A percentile compares a stretch with the other conserved stretches of the same genome.
Evolutionary conservation across 441 rosid genomes (phyloP).

Genomic region (Pelargonium cotyledonis): DNA sequence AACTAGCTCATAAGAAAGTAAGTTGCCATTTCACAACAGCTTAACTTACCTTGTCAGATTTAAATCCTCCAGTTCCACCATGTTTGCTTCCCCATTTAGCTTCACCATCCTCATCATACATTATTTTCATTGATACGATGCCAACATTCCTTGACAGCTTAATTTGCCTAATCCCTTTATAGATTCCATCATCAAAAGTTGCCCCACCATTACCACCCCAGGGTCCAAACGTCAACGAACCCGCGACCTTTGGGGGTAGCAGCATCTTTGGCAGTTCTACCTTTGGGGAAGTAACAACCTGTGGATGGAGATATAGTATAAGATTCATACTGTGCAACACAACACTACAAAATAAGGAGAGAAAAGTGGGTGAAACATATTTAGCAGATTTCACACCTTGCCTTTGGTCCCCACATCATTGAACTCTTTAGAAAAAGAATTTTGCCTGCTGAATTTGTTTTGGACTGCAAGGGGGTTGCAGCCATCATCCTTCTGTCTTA

Average conservation of each 20-base stretch:
- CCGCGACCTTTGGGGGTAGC: conserved; percentile 29
- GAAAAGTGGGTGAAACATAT: too few relatives aligned
- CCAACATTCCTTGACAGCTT: conserved; percentile 60
- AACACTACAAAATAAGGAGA: too few relatives aligned
- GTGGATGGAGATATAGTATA: neutral
- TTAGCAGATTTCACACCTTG: conserved; percentile 38
- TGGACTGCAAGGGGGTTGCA: conserved; percentile 19
- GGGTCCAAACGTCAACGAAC: conserved; percentile 49
- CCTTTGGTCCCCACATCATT: conserved; percentile 30
- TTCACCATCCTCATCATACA: conserved; percentile 66
- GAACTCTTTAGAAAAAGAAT: conserved; percentile 24
- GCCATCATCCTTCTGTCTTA: conserved; percentile 48
- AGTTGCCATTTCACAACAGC: too few relatives aligned
- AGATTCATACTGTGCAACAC: too few relatives aligned
- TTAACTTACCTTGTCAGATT: conserved; percentile 46
- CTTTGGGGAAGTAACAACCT: neutral
- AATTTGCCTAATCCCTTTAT: conserved; percentile 67
- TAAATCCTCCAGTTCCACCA: conserved; percentile 81
- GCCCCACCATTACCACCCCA: conserved; percentile 89
- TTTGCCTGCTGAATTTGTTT: conserved; percentile 24
- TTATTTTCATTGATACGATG: conserved; percentile 53
- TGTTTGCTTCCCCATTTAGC: conserved; percentile 88
- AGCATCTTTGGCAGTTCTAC: neutral
- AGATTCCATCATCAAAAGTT: conserved; percentile 60
- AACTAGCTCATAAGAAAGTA: too few relatives aligned